Percentiles rank a stretch among this genome's conserved stretches.
Conservation (phyloP, 805 yeast genomes). For the Trichomonascus vanleenenianus region DNA sequence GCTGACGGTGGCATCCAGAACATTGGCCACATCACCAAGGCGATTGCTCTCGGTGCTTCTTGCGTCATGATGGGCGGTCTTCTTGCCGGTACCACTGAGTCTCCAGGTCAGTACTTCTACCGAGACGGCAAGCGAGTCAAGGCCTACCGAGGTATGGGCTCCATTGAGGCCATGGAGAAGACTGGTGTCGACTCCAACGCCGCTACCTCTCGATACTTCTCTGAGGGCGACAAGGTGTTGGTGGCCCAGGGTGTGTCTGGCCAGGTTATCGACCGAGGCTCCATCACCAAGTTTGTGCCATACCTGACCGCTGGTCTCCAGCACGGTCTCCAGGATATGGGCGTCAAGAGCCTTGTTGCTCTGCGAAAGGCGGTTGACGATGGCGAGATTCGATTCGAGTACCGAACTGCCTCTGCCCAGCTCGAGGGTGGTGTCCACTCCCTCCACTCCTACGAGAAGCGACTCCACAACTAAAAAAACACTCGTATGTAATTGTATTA, state of each 20-base stretch:
- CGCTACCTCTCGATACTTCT: constrained; percentile 95
- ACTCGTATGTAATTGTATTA: neutral
- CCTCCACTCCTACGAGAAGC: constrained; percentile 94
- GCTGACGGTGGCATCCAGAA: constrained; percentile 99
- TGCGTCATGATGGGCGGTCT: constrained; percentile 99
- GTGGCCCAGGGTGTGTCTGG: constrained; percentile 99
- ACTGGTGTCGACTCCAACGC: constrained; percentile 88
- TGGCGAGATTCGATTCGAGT: constrained; percentile 85
- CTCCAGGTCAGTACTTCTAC: constrained; percentile 97
- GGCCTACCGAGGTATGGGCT: constrained; percentile 99
- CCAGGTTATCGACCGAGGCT: constrained; percentile 93
- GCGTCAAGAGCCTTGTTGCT: constrained; percentile 57
- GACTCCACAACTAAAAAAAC: constrained; percentile 75
- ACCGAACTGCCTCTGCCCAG: constrained; percentile 98
- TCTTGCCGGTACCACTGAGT: constrained; percentile 96
- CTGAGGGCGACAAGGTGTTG: constrained; percentile 88
- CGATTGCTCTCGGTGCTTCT: constrained; percentile 93
- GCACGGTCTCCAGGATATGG: constrained; percentile 98
- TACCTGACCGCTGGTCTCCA: constrained; percentile 92
- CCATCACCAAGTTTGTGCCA: constrained; percentile 87
- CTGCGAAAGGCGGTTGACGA: constrained; percentile 56
- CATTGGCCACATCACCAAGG: constrained; percentile 97
- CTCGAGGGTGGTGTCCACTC: constrained; percentile 98
- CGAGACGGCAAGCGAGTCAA: constrained; percentile 97
- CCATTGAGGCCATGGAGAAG: constrained; percentile 95